phyloP scores from a whole-genome alignment of 345 rosid species.

The Murraya paniculata region DNA sequence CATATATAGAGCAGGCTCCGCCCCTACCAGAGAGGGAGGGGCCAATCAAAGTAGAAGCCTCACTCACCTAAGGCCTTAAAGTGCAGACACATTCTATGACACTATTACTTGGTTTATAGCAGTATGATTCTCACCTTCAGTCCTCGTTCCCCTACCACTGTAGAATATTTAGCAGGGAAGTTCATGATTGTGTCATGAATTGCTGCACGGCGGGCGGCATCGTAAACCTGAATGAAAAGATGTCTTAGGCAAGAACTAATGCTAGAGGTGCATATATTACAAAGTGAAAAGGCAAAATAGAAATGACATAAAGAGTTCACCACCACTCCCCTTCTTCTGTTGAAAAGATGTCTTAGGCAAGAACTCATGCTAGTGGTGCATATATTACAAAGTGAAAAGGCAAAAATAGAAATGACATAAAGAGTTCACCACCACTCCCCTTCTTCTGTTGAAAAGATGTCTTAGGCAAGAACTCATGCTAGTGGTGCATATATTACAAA shows the following conservation, averaged over 20 bases:
- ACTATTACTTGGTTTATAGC: background rate
- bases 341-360: slow-evolving; percentile 37
- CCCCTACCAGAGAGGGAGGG: background rate
- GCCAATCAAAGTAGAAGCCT: background rate
- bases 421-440: slow-evolving; percentile 48
- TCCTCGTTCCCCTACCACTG: slow-evolving; percentile 96
- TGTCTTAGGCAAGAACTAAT: slow-evolving; percentile 10
- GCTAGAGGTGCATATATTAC: background rate
- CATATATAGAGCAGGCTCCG: background rate
- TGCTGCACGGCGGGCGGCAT: slow-evolving; percentile 92
- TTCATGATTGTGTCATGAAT: slow-evolving; percentile 91
- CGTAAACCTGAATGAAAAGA: slow-evolving; percentile 64
- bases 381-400: background rate
- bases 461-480: slow-evolving; percentile 9
- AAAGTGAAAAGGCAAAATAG: background rate
- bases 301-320: background rate
- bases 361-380: background rate
- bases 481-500: background rate
- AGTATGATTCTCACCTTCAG: slow-evolving; percentile 75
- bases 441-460: slow-evolving; percentile 72
- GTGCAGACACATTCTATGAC: background rate
- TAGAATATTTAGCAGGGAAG: slow-evolving; percentile 88
- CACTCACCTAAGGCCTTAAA: background rate
- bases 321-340: slow-evolving; percentile 73
- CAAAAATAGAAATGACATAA: background rate